Conservation (phyloP, 2,329 filamentous ascomycete species). For the Nemania sp. region DNA sequence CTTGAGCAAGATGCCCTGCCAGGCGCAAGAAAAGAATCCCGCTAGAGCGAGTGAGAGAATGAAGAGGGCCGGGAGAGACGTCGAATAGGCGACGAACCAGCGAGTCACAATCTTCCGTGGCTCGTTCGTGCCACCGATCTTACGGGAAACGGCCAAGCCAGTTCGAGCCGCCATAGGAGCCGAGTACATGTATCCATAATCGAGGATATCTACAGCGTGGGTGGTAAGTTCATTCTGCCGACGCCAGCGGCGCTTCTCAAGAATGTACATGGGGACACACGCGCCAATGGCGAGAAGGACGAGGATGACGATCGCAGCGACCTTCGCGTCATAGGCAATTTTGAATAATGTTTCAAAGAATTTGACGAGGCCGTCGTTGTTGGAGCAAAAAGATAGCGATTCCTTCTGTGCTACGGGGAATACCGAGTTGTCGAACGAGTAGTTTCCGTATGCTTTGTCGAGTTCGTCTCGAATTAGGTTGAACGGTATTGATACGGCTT, state of each 20-base stretch:
- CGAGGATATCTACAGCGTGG: slow-evolving; percentile 81
- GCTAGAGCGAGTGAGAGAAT: slow-evolving; percentile 85
- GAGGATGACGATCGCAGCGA: slow-evolving; percentile 81
- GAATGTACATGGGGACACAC: slow-evolving; percentile 82
- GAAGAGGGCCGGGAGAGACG: slow-evolving; percentile 85
- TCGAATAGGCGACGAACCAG: slow-evolving; percentile 90
- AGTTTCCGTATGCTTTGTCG: slow-evolving; percentile 76
- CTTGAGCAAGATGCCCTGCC: slow-evolving; percentile 82
- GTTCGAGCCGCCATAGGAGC: slow-evolving; percentile 79
- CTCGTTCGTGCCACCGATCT: slow-evolving; percentile 64
- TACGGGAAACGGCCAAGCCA: slow-evolving; percentile 77
- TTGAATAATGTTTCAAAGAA: slow-evolving; percentile 83
- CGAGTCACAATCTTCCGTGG: slow-evolving; percentile 75
- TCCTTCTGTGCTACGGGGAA: slow-evolving; percentile 90
- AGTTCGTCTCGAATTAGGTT: slow-evolving; percentile 80
- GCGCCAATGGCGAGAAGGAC: slow-evolving; percentile 76
- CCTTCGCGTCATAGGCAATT: slow-evolving; percentile 75
- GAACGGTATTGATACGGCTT: slow-evolving; percentile 82
- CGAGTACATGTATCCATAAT: slow-evolving; percentile 88
- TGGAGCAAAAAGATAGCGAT: slow-evolving; percentile 86
- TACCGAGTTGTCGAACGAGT: slow-evolving; percentile 79
- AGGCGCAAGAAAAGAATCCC: slow-evolving; percentile 84
- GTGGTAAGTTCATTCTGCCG: slow-evolving; percentile 76
- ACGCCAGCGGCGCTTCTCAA: slow-evolving; percentile 83
- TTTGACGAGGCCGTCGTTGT: slow-evolving; percentile 81